Evolutionary conservation across 257 asterid genomes (phyloP).

Genomic region (Echium plantagineum): DNA sequence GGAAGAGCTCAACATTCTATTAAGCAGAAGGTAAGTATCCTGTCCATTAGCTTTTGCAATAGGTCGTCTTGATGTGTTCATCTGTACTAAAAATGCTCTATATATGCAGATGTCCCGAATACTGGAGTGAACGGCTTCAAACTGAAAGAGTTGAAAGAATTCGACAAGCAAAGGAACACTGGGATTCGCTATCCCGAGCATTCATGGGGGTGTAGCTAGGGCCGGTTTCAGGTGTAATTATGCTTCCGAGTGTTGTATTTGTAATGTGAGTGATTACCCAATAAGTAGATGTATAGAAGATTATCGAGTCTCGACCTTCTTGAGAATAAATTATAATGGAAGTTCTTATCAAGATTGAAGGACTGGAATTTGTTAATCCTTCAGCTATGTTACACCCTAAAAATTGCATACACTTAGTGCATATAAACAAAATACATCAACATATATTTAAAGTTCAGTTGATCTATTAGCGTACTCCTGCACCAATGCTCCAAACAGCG

Average conservation of each 20-base stretch:
- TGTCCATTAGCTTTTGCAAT: too few relatives aligned
- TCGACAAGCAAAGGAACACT: constrained; percentile 71
- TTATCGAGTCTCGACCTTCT: not conserved
- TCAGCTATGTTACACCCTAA: not conserved
- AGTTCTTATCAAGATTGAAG: not conserved
- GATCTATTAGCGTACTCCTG: constrained; percentile 90
- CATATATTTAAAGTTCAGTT: constrained; percentile 39
- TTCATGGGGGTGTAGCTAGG: constrained; percentile 42
- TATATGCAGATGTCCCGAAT: constrained; percentile 56
- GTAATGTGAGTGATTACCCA: too few relatives aligned
- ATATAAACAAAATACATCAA: not conserved
- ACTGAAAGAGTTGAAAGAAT: constrained; percentile 61
- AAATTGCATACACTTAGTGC: not conserved
- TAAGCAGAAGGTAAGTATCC: constrained; percentile 45
- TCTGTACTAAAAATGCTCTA: not conserved
- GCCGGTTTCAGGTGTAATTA: too few relatives aligned
- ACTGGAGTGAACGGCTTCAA: constrained; percentile 65
- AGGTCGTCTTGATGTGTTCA: not conserved
- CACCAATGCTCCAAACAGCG: constrained; percentile 85
- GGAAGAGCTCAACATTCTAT: constrained; percentile 77
- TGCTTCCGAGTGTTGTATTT: too few relatives aligned
- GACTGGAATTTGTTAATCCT: not conserved
- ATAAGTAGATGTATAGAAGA: not conserved
- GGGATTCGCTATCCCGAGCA: constrained; percentile 75
- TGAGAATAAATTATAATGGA: not conserved